Evolutionary conservation across 495 filamentous ascomycete species (phyloP).

Genomic region (Penicillium soppii): DNA sequence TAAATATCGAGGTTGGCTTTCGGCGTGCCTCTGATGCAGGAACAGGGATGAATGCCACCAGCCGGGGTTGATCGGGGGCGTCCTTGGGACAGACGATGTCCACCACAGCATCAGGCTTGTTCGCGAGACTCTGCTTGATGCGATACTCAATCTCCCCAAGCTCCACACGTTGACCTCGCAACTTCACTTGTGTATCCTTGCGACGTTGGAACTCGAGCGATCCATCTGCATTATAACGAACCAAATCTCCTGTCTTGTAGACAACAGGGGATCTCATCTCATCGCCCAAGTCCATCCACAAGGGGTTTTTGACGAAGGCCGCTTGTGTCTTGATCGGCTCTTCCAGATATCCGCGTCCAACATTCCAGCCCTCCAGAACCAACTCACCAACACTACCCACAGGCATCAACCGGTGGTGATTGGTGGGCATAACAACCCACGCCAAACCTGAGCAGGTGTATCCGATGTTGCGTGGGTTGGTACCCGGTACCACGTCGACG

Average conservation of each 20-base stretch:
- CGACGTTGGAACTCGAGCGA: conserved; percentile 26
- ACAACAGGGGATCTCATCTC: conserved; percentile 17
- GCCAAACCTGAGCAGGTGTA: conserved; percentile 10
- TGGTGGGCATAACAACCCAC: conserved; percentile 38
- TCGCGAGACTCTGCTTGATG: conserved; percentile 11
- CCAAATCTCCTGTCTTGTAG: conserved; percentile 37
- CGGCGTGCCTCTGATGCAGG: conserved; percentile 1
- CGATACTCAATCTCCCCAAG: conserved; percentile 40
- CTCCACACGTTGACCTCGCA: conserved; percentile 45
- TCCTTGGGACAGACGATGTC: conserved; percentile 11
- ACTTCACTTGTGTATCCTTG: conserved; percentile 41
- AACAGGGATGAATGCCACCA: conserved; percentile 11
- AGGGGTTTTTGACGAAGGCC: conserved; percentile 36
- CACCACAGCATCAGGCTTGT: conserved; percentile 10
- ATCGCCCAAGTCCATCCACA: conserved; percentile 28
- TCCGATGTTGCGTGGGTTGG: conserved; percentile 10
- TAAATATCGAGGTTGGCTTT: conserved; percentile 9
- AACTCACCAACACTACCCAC: conserved; percentile 46
- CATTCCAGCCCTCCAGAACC: conserved; percentile 39
- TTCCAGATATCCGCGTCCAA: conserved; percentile 42
- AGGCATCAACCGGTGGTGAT: conserved; percentile 32
- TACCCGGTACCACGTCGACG: neutral
- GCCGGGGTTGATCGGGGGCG: conserved; percentile 10
- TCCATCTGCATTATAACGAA: conserved; percentile 21
- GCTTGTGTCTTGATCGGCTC: conserved; percentile 32